Evolutionary conservation across 2,329 filamentous ascomycete genomes (phyloP).

Genomic region (Raffaelea arxii): DNA sequence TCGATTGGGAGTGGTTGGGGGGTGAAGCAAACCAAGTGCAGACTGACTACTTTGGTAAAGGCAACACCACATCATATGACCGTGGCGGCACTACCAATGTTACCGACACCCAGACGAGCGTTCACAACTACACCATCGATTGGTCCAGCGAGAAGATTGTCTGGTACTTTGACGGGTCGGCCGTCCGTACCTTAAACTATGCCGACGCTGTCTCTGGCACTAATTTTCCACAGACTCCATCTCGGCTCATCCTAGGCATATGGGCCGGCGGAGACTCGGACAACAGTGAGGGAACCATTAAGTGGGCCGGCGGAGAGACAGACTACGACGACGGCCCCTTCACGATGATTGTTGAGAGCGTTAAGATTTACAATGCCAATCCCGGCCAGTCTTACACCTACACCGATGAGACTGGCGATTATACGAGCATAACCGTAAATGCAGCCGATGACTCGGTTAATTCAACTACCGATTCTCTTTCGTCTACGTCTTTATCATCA

Average conservation of each 20-base stretch:
- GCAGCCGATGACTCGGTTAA: not conserved
- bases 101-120: slow-evolving; percentile 33
- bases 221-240: slow-evolving; percentile 51
- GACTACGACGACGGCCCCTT: slow-evolving; percentile 8
- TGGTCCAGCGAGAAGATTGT: slow-evolving; percentile 42
- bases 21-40: slow-evolving; percentile 24
- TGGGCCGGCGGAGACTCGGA: slow-evolving; percentile 23
- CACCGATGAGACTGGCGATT: slow-evolving; percentile 6
- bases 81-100: slow-evolving; percentile 26
- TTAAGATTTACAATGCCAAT: slow-evolving; percentile 9
- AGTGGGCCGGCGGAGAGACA: slow-evolving; percentile 11
- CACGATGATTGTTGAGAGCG: slow-evolving; percentile 9
- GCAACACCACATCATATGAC: slow-evolving; percentile 35
- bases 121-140: slow-evolving; percentile 47
- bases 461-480: not conserved
- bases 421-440: slow-evolving; percentile 5
- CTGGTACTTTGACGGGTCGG: slow-evolving; percentile 47
- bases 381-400: slow-evolving; percentile 7
- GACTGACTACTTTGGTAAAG: slow-evolving; percentile 46
- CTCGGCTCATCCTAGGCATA: slow-evolving; percentile 38
- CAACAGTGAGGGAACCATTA: slow-evolving; percentile 7
- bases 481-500: not conserved
- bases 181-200: slow-evolving; percentile 39
- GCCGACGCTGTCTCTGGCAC: slow-evolving; percentile 29
- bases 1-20: slow-evolving; percentile 38